These are phyloP conservation scores for Sambucus nigra DNA, from an alignment of 129 eudicot genomes.

Conservation along the genomic window DNA sequence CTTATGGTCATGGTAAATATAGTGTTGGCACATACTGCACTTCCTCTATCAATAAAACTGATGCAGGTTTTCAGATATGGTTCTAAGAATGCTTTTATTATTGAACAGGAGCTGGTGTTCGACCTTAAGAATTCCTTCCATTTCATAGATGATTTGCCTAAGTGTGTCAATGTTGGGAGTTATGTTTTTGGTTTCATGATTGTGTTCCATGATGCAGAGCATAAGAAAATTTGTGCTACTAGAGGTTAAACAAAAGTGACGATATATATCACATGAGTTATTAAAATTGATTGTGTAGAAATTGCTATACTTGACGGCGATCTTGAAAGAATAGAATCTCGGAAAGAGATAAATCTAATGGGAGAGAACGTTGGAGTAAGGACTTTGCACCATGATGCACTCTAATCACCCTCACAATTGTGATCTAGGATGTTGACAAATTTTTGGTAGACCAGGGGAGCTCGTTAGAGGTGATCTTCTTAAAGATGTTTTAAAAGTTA, in stretches of 20 bases:
- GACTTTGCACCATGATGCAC: too few relatives aligned
- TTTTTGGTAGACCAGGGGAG: too few relatives aligned
- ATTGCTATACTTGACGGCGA: conserved; percentile 75
- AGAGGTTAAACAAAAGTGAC: conserved; percentile 67
- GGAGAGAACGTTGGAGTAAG: too few relatives aligned
- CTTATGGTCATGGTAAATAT: conserved; percentile 72
- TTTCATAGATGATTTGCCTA: conserved; percentile 68
- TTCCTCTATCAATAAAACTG: conserved; percentile 69
- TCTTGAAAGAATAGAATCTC: conserved; percentile 52
- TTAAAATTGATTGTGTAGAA: conserved; percentile 50
- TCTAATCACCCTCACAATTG: too few relatives aligned
- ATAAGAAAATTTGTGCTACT: conserved; percentile 49
- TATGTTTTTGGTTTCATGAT: conserved; percentile 71
- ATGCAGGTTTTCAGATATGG: conserved; percentile 59
- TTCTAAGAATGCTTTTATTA: conserved; percentile 64
- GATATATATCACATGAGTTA: conserved; percentile 56
- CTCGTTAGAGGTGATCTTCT: too few relatives aligned
- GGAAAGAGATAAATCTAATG: too few relatives aligned
- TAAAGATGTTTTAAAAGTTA: too few relatives aligned
- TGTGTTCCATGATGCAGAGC: conserved; percentile 63
- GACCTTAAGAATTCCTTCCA: conserved; percentile 49
- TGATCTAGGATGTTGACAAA: too few relatives aligned
- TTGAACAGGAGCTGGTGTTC: conserved; percentile 68
- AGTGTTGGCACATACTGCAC: conserved; percentile 61
- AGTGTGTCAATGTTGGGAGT: conserved; percentile 62